Conservation (phyloP, 257 asterid genomes). For the Nicotiana benthamiana region DNA sequence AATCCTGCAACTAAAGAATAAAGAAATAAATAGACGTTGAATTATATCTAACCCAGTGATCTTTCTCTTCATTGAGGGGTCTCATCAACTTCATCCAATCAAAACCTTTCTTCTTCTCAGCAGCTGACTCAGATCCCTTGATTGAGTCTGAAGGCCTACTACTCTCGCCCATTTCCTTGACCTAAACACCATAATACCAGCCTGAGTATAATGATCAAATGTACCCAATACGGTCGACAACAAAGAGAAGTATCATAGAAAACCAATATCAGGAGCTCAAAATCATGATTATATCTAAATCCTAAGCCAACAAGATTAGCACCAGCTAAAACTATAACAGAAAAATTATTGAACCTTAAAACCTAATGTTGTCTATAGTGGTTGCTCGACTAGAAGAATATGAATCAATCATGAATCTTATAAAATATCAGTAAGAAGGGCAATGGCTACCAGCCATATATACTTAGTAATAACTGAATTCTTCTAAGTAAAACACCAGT, state of each 20-base stretch:
- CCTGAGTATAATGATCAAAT: neutral
- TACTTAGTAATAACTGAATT: neutral
- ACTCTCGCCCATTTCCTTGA: conserved; percentile 66
- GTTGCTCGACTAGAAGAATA: neutral
- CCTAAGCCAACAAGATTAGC: neutral
- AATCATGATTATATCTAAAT: neutral
- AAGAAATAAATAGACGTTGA: neutral
- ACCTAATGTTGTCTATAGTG: neutral
- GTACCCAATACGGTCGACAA: neutral
- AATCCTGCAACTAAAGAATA: neutral
- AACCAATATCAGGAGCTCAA: neutral
- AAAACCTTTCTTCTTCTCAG: conserved; percentile 65
- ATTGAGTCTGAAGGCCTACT: conserved; percentile 32
- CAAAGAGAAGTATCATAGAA: neutral
- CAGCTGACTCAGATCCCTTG: conserved; percentile 55
- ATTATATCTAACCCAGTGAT: conserved; percentile 71
- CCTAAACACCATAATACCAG: conserved; percentile 27
- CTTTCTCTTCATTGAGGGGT: conserved; percentile 70
- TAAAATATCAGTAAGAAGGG: neutral
- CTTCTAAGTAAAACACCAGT: neutral
- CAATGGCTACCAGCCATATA: neutral
- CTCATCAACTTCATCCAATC: conserved; percentile 76
- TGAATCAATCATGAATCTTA: neutral
- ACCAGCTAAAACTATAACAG: neutral
- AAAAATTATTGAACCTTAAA: neutral